Base-by-base conservation (phyloP, 2,329 filamentous ascomycete genomes). In the Cucurbitaria berberidis region DNA sequence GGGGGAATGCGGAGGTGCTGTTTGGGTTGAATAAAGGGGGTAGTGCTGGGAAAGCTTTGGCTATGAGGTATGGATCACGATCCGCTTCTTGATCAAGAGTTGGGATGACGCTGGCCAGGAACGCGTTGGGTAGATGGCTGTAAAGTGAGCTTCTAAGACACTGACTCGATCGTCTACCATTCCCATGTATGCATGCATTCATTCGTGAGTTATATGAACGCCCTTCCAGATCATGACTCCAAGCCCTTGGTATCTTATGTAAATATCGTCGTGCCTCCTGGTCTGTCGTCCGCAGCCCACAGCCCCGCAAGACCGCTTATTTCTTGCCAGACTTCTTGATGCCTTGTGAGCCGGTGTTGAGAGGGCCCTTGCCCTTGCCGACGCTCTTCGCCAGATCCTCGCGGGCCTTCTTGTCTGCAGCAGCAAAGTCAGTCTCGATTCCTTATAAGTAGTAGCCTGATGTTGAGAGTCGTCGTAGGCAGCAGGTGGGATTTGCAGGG, bases 271-370 rank as follows among this genome's bases (percentile, higher is more conserved):
- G 43, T 21, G 19, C 41, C 46, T 26, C 13, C 24, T 6, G 16
- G 32, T n/a, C 22, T 29, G n/a, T n/a, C n/a, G n/a, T n/a, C n/a
- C n/a, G n/a, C n/a, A n/a, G n/a, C n/a, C n/a, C n/a, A n/a, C n/a
- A n/a, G n/a, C n/a, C n/a, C n/a, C n/a, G n/a, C n/a, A 43, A 38
- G 35, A 19, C 29, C 56, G 65, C 58, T 70, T 67, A 96, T 88
- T 97, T 96, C 68, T 97, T 96, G 78, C 92, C 93, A 58, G 90
- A 95, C 86, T 96, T 97, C 88, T 97, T 97, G 82, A 98, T 96
- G 59, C 91, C 92, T 79, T 96, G 91, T 43, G 83, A 77, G 29
- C 91, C 92, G 27, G 86, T 89, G 80, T 92, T 93, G 74, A 97
- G 75, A 32, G 93, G 93, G 3, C 93, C 93, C 69, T 89, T 88